Conservation (phyloP, 768 basidiomycete species). For the Kwoniella sp. region DNA sequence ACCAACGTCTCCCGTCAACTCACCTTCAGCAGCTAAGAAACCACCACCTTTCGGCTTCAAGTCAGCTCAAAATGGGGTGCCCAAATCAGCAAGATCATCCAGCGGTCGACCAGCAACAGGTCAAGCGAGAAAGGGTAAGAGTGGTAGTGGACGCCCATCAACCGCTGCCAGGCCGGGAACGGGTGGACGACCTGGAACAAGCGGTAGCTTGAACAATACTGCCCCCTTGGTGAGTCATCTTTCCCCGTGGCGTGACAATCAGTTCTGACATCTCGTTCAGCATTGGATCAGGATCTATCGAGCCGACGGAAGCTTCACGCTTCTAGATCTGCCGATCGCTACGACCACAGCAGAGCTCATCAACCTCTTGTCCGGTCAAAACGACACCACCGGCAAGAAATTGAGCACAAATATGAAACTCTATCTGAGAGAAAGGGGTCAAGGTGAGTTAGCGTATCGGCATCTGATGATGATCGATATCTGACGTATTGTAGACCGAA, state of each 20-base stretch:
- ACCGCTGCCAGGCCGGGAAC: slow-evolving; percentile 36
- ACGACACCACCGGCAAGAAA: slow-evolving; percentile 38
- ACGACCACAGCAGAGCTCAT: slow-evolving; percentile 72
- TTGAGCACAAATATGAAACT: slow-evolving; percentile 53
- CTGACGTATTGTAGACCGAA: slow-evolving; percentile 65
- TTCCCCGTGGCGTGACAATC: neutral
- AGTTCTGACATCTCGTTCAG: slow-evolving; percentile 21
- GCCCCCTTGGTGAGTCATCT: slow-evolving; percentile 31
- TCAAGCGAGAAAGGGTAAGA: slow-evolving; percentile 18
- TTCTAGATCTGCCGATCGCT: slow-evolving; percentile 65
- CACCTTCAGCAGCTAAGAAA: slow-evolving; percentile 18
- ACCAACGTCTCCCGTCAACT: neutral
- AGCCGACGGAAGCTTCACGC: slow-evolving; percentile 70
- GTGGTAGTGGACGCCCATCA: slow-evolving; percentile 30
- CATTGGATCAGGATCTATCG: slow-evolving; percentile 77
- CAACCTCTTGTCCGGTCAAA: slow-evolving; percentile 61
- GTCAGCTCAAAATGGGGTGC: slow-evolving; percentile 25
- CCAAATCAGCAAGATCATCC: slow-evolving; percentile 19
- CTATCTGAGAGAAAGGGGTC: slow-evolving; percentile 62
- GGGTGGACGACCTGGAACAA: slow-evolving; percentile 46
- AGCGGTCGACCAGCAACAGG: slow-evolving; percentile 24
- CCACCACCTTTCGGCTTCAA: slow-evolving; percentile 52
- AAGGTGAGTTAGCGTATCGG: too few species aligned
- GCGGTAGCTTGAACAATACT: slow-evolving; percentile 29
- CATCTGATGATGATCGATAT: slow-evolving; percentile 2